Percentiles rank a stretch among this genome's conserved stretches.
These are phyloP conservation scores for Ceratocystis colombiana DNA, from an alignment of 2,329 filamentous ascomycete species.

Conservation along the genomic window DNA sequence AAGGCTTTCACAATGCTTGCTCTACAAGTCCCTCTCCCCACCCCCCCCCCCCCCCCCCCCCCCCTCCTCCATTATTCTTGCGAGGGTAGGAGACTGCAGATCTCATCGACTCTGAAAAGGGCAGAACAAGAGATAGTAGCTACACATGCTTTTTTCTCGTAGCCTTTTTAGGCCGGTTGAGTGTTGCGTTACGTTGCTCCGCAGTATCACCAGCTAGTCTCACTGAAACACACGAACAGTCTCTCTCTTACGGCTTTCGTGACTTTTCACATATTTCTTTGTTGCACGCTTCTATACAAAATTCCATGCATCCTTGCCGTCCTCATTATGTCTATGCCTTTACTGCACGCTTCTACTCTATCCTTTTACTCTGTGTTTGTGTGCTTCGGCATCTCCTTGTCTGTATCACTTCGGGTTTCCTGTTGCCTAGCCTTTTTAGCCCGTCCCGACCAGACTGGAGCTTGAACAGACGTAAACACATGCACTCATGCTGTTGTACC, in stretches of 20 bases:
- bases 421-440: conserved; percentile 7
- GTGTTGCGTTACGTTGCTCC: conserved; percentile 8
- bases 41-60: neutral
- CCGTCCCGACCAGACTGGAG: neutral
- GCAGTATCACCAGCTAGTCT: neutral
- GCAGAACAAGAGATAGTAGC: neutral
- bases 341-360: no score
- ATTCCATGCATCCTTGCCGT: neutral
- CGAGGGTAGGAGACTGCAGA: neutral
- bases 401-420: conserved; percentile 12
- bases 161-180: neutral
- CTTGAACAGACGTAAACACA: neutral
- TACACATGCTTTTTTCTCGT: conserved; percentile 1
- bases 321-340: neutral
- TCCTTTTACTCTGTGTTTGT: neutral
- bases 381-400: conserved; percentile 12
- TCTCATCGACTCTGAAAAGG: neutral
- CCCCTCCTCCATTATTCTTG: neutral
- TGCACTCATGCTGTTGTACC: neutral
- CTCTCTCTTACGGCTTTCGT: neutral
- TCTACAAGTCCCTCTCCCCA: neutral
- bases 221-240: conserved; percentile 12
- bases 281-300: neutral
- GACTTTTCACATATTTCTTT: neutral
- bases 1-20: neutral